Base-by-base conservation (phyloP, 2,329 filamentous ascomycete genomes). In the Volutella citrinella region DNA sequence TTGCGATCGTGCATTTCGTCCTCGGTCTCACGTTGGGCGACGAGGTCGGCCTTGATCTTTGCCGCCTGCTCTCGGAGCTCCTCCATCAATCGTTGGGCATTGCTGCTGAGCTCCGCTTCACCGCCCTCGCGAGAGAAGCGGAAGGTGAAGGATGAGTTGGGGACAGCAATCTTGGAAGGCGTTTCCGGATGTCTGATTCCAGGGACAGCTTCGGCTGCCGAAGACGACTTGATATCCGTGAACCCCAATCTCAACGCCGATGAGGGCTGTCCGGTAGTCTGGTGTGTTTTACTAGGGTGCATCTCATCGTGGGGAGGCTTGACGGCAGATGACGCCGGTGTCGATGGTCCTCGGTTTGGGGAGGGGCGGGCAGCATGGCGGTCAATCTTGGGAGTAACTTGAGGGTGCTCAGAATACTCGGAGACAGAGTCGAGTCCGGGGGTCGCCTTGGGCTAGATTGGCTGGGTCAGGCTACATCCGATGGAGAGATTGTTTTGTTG, bases 261-360 rank as follows among this genome's bases (percentile, higher is more conserved):
- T 17, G 93, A 89, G 3, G 84, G 78, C 27, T 86, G 70, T 34
- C 84, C 86, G 42, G 80, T 84, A 15, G 85, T 90, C 45, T 78
- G 74, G 37, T 93, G 87, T 36, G 80, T 78, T 56, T 85, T 86
- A 66, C 85, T 86, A 8, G 91, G 91, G 57, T 96, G 90, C 90
- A 96, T 96, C 59, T 95, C 89, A 40, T 82, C 79, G 45, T 74
- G 74, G 29, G 83, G 69, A 16, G 87, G 85, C 65, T 85, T 84
- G 48, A 84, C 67, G 6, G 80, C 74, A 5, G 80, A 79, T 11
- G 73, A 75, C 23, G 78, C 77, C 6, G 88, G 88, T 3, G 85
- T 83, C 18, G 54, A 55, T 5, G 66, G 65, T 30, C 50, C 49
- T 22, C 66, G 56, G 31, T 51, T 47, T 27, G 52, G 54, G 38